Percentiles rank a stretch among this genome's conserved stretches.
phyloP scores from a whole-genome alignment of 2,329 filamentous ascomycete genomes.

The Stachybotrys elegans region DNA sequence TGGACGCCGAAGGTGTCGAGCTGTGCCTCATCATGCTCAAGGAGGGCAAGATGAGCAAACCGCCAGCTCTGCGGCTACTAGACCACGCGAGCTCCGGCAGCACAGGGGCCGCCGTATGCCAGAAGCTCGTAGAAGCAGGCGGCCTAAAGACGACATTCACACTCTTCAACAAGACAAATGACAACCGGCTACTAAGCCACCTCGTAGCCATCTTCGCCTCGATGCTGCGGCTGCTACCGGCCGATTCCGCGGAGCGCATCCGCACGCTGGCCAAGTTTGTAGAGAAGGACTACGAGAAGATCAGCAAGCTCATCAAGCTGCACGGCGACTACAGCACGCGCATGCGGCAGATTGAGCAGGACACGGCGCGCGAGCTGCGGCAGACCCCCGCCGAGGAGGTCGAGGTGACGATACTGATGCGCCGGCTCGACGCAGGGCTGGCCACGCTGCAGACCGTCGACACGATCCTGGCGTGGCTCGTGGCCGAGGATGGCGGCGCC shows the following conservation, averaged over 20 bases:
- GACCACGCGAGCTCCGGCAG: conserved; percentile 66
- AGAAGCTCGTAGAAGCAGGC: conserved; percentile 72
- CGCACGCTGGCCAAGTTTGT: conserved; percentile 89
- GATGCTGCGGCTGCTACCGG: conserved; percentile 73
- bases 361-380: conserved; percentile 24
- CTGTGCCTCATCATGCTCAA: conserved; percentile 87
- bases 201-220: conserved; percentile 80
- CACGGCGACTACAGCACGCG: conserved; percentile 63
- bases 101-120: conserved; percentile 59
- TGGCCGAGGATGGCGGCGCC: conserved; percentile 81
- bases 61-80: conserved; percentile 71
- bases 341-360: conserved; percentile 55
- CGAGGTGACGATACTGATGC: conserved; percentile 67
- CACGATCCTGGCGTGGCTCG: conserved; percentile 81
- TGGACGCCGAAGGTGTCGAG: conserved; percentile 89
- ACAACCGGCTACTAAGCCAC: conserved; percentile 70
- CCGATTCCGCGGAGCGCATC: conserved; percentile 72
- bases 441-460: conserved; percentile 81
- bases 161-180: conserved; percentile 77
- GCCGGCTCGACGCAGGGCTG: conserved; percentile 76
- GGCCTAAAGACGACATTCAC: conserved; percentile 83
- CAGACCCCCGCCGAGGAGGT: conserved; percentile 10
- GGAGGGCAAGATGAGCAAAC: conserved; percentile 79
- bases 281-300: conserved; percentile 89
- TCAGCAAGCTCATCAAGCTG: conserved; percentile 64